Evolutionary conservation across 371 early-diverging fungal species (phyloP), one percentile per base, ranked within the genome.

Genomic region (Mucor saturninus): DNA sequence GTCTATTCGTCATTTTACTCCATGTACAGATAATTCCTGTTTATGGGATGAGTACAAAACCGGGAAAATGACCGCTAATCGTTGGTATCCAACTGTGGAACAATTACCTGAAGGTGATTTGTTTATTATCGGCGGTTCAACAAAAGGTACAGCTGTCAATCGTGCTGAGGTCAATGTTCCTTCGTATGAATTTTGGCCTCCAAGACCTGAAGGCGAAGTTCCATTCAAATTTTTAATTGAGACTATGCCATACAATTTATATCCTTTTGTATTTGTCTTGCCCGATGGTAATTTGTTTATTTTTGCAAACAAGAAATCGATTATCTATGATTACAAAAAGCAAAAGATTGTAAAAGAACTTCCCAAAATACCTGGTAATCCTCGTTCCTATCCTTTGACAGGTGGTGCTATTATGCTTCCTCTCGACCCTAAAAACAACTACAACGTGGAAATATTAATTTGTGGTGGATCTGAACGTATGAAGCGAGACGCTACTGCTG

Each of bases 41-140:
- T 68, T 75, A 21, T 84, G 82, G 81, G 56, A 64, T 13, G 81
- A 81, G 57, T 81, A 64, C 56, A 58, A 62, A 15, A 77, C 73
- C 8, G 73, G 73, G 3, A 63, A 40, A 40, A 81, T 81, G 81
- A 69, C 59, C 6, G 55, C 67, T n/a, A 79, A 82, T 37, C 78
- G 89, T n/a, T 88, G 89, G 89, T 86, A 86, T 59, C 85, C 85
- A 9, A 83, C 86, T n/a, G 74, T 84, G 37, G 83, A 84, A 31
- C 80, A 81, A 42, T 59, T 88, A 6, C 84, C 85, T 3, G 86
- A 84, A 80, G 89, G 67, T 40, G 81, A 69, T 48, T 59, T 86
- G 4, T 78, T 88, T 42, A 86, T 85, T 37, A 64, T 86, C 51
- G 86, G 89, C 53, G 89, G 89, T 3, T 72, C 83, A 5, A 84